phyloP scores from a whole-genome alignment of 768 basidiomycete species.

The Brasilioporus rufonigricans region DNA sequence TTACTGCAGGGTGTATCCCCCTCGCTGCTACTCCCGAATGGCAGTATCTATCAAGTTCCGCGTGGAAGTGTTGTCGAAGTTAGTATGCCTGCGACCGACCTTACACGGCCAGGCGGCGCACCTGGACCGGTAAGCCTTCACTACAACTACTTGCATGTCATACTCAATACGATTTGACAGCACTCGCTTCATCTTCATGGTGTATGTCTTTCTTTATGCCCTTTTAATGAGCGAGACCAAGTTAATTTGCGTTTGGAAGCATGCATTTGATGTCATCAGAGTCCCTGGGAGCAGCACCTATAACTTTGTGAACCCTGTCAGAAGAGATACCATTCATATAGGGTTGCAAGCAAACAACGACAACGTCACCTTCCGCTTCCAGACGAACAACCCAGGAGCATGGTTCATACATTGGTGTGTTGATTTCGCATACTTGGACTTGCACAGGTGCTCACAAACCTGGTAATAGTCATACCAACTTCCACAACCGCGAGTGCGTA shows the following conservation, averaged over 20 bases:
- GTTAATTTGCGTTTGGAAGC: constrained; percentile 23
- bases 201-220: constrained; percentile 31
- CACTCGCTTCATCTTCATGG: constrained; percentile 45
- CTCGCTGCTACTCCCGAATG: constrained; percentile 38
- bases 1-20: constrained; percentile 38
- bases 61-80: constrained; percentile 45
- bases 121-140: constrained; percentile 9
- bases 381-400: constrained; percentile 50
- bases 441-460: background rate
- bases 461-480: constrained; percentile 20
- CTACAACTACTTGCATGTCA: background rate
- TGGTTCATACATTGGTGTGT: constrained; percentile 25
- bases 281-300: constrained; percentile 36
- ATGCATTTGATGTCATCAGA: constrained; percentile 34
- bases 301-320: constrained; percentile 51
- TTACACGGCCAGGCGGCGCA: constrained; percentile 1
- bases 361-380: constrained; percentile 56
- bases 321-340: constrained; percentile 45
- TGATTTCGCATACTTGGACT: background rate
- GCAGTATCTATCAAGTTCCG: constrained; percentile 41
- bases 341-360: constrained; percentile 30
- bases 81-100: constrained; percentile 30
- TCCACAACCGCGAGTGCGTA: constrained; percentile 20
- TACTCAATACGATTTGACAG: constrained; percentile 9
- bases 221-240: no score